These are phyloP conservation scores for Cadophora malorum DNA, from an alignment of 2,329 filamentous ascomycete genomes.

Conservation along the genomic window DNA sequence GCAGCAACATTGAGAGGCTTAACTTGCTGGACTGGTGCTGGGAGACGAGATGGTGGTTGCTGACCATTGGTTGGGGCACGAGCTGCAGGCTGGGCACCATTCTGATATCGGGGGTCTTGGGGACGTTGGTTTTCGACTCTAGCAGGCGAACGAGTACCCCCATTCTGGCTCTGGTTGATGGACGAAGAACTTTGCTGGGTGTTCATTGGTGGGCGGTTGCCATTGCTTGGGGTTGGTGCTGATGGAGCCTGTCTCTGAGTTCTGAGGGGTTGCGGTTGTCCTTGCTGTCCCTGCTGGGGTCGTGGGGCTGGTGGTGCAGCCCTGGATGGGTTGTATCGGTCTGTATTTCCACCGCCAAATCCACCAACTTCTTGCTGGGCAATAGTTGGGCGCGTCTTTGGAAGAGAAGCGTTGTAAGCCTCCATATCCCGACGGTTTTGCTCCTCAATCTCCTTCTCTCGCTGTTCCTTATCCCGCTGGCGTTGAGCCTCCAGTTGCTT, in stretches of 20 bases:
- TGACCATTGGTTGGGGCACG: conserved; percentile 57
- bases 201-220: conserved; percentile 54
- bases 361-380: conserved; percentile 91
- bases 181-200: conserved; percentile 59
- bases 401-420: conserved; percentile 88
- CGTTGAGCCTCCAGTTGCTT: conserved; percentile 66
- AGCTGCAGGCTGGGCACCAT: conserved; percentile 47
- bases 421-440: conserved; percentile 78
- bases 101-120: conserved; percentile 46
- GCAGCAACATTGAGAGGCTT: conserved; percentile 81
- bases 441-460: conserved; percentile 56
- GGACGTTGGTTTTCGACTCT: conserved; percentile 53
- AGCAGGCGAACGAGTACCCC: conserved; percentile 44
- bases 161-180: conserved; percentile 46
- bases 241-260: conserved; percentile 86
- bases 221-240: conserved; percentile 59
- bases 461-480: conserved; percentile 54
- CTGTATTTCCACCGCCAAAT: conserved; percentile 53
- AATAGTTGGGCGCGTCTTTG: conserved; percentile 78
- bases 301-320: conserved; percentile 80
- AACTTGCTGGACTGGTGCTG: conserved; percentile 60
- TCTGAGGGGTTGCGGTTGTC: conserved; percentile 60
- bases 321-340: conserved; percentile 84
- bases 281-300: conserved; percentile 62
- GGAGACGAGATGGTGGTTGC: conserved; percentile 56